Percentiles rank a stretch among this genome's conserved stretches.
These are phyloP conservation scores for Citrus sp. DNA, from an alignment of 345 rosid genomes.

Conservation along the genomic window DNA sequence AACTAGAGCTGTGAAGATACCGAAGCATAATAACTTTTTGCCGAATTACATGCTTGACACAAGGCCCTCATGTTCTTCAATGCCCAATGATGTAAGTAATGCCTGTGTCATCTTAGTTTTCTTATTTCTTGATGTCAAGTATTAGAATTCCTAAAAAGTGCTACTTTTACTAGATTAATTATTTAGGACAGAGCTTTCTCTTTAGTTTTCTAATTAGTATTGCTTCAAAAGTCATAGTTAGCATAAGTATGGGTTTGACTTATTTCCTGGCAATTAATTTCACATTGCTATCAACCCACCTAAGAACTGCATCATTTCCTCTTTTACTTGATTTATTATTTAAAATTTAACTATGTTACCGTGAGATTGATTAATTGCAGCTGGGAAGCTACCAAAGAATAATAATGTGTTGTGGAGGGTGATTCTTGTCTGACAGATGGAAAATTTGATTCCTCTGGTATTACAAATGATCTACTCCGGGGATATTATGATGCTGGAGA, in stretches of 20 bases:
- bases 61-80: constrained; percentile 98
- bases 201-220: too few species aligned
- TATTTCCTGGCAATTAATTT: not conserved
- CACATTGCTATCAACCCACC: not conserved
- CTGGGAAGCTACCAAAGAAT: constrained; percentile 81
- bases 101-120: not conserved
- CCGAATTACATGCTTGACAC: constrained; percentile 68
- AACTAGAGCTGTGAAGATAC: not conserved
- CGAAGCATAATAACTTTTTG: not conserved
- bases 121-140: too few species aligned
- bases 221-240: too few species aligned
- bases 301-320: not conserved
- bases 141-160: too few species aligned
- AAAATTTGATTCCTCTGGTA: constrained; percentile 38
- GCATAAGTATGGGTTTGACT: not conserved
- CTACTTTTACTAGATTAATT: too few species aligned
- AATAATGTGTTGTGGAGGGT: constrained; percentile 94
- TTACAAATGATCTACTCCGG: constrained; percentile 64
- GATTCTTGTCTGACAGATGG: constrained; percentile 78
- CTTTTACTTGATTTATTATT: not conserved
- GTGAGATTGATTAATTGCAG: constrained; percentile 31
- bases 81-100: constrained; percentile 69
- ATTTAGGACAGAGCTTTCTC: too few species aligned
- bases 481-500: constrained; percentile 95
- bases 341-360: not conserved